These are phyloP conservation scores for Lentinus polychrous DNA, from an alignment of 1,284 basidiomycete species.

Conservation along the genomic window DNA sequence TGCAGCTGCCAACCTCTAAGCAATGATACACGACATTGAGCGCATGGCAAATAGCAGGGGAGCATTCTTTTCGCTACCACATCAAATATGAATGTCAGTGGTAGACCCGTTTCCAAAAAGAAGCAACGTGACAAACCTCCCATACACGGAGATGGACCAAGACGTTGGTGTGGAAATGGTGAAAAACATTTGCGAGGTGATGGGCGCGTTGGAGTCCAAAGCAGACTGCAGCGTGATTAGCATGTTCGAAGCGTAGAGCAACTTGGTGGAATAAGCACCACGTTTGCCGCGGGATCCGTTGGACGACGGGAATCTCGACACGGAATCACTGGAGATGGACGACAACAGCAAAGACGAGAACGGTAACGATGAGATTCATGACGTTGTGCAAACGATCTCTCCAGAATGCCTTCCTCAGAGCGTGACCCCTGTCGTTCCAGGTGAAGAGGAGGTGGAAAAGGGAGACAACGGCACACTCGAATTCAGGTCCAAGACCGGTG, in stretches of 20 bases:
- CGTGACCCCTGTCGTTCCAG: slow-evolving; percentile 97
- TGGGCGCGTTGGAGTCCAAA: slow-evolving; percentile 91
- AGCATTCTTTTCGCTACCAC: slow-evolving; percentile 81
- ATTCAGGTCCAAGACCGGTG: slow-evolving; percentile 96
- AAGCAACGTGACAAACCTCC: slow-evolving; percentile 70
- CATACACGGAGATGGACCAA: slow-evolving; percentile 90
- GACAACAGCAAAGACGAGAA: slow-evolving; percentile 88
- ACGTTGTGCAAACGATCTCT: slow-evolving; percentile 94
- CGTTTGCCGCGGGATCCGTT: slow-evolving; percentile 95
- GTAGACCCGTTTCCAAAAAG: no score
- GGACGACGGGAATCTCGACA: slow-evolving; percentile 94
- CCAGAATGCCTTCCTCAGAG: slow-evolving; percentile 97
- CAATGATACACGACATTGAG: no score
- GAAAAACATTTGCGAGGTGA: slow-evolving; percentile 94
- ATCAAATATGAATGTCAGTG: slow-evolving; percentile 11
- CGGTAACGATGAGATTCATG: slow-evolving; percentile 95
- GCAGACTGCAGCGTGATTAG: slow-evolving; percentile 99
- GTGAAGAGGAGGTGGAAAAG: slow-evolving; percentile 98
- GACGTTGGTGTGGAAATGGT: slow-evolving; percentile 88
- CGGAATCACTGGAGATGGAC: slow-evolving; percentile 99
- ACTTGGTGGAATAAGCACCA: slow-evolving; percentile 93
- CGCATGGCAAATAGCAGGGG: slow-evolving; percentile 80
- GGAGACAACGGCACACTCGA: slow-evolving; percentile 94
- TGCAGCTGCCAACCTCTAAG: no score
- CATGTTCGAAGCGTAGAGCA: slow-evolving; percentile 99